Evolutionary conservation across 1,139 yeast species (phyloP).

Genomic region (Saccharomyces pastorianus): DNA sequence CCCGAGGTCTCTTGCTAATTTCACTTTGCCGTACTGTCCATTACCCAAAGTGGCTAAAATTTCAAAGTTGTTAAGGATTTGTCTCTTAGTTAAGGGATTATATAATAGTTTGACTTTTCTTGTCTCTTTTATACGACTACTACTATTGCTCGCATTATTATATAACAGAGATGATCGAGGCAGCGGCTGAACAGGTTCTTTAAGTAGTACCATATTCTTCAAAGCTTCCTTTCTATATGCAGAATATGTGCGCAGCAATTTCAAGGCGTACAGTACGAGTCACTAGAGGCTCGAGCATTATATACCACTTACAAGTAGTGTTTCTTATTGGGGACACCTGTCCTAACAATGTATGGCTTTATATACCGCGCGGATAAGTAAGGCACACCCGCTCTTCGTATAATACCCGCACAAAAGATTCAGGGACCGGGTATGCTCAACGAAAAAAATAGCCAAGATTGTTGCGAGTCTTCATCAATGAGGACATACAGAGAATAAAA

Average conservation of each 20-base stretch:
- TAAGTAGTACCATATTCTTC: background rate
- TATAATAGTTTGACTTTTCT: constrained; percentile 72
- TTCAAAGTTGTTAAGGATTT: constrained; percentile 84
- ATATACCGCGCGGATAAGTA: background rate
- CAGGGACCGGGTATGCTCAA: background rate
- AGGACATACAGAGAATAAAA: background rate
- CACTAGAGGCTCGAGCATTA: background rate
- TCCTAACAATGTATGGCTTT: background rate
- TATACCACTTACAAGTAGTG: background rate
- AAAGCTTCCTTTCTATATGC: background rate
- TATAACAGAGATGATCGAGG: background rate
- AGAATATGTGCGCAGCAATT: background rate
- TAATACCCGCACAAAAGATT: background rate
- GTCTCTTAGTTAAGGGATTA: constrained; percentile 80
- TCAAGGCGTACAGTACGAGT: background rate
- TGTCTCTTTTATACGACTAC: constrained; percentile 57
- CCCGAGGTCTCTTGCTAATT: constrained; percentile 69
- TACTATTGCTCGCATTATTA: background rate
- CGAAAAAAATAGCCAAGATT: background rate
- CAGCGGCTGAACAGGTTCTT: background rate
- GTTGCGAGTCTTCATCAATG: background rate
- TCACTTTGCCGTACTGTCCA: constrained; percentile 97
- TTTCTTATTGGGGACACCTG: background rate
- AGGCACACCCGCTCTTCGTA: background rate
- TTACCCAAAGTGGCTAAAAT: constrained; percentile 79